Evolutionary conservation across 306 rosid genomes (phyloP), one percentile per base, ranked within the genome.

Genomic region (Fragaria vesca): DNA sequence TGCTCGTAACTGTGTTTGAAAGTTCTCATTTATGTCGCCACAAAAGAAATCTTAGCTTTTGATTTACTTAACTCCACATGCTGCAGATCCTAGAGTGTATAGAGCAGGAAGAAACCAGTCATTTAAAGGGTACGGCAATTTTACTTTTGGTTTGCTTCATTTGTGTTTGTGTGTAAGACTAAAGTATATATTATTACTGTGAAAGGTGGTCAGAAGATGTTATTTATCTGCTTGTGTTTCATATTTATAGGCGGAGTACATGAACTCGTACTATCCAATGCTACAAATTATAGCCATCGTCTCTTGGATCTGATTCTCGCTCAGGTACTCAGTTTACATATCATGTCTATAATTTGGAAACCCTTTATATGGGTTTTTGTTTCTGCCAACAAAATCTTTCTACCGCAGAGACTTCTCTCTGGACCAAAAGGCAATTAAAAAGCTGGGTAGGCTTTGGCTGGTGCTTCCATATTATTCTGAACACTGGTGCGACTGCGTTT

Each of bases 301-400:
- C 97, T 93, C 75, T 86, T 90, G 83, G 94, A 93, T 79, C 90
- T 96, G 97, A 82, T 90, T 76, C 76, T 90, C 75, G 96, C 96
- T 81, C 90, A 91, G 98, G 98, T 91, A 85, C 84, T 58, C 66
- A 36, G 73, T 76, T 80, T 79, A 76, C 78, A 42, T 55, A 26
- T 69, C 52, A 75, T 55, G 52, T n/a, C n/a, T n/a, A n/a, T n/a
- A n/a, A n/a, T n/a, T n/a, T n/a, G n/a, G n/a, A n/a, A n/a, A n/a
- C n/a, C 47, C 47, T 10, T 43, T 2, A 36, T 0, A 36, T 36
- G 4, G 40, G 5, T 13, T 50, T 50, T 50, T 50, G 15, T 50
- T 50, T 15, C 40, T 5, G 4, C 0, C 40, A 1, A 36, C 5
- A 34, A 4, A 36, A 4, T 36, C 5, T 36, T 36, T 36, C 40